Percentiles rank a stretch among this genome's conserved stretches.
Evolutionary conservation across 495 filamentous ascomycete species (phyloP).

Genomic region (Talaromyces thailandensis): DNA sequence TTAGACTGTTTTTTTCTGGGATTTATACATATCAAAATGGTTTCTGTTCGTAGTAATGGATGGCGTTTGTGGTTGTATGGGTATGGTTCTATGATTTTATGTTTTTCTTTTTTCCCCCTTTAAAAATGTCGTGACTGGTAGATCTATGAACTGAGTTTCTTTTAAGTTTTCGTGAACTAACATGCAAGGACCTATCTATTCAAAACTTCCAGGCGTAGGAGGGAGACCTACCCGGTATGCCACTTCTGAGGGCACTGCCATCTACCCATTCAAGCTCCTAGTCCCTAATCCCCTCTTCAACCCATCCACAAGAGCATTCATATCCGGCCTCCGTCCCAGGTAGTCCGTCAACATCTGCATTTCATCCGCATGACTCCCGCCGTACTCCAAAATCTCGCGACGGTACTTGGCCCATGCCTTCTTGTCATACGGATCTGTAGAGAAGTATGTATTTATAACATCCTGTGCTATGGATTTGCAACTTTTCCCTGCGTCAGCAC

Average conservation of each 20-base stretch:
- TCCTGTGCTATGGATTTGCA: background rate
- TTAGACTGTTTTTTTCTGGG: constrained; percentile 18
- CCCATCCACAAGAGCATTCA: background rate
- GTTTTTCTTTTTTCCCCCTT: no score
- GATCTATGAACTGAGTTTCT: background rate
- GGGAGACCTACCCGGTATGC: no score
- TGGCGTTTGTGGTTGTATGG: background rate
- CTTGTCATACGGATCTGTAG: background rate
- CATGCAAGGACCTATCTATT: no score
- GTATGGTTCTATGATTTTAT: background rate
- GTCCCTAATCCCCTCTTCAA: no score
- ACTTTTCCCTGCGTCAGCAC: background rate
- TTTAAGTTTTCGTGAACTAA: background rate
- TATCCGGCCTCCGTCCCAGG: background rate
- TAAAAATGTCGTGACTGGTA: background rate
- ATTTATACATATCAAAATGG: background rate
- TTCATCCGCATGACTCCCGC: background rate
- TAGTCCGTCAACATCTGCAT: background rate
- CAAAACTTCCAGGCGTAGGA: no score
- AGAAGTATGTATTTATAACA: background rate
- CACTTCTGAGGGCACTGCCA: no score
- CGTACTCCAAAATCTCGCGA: background rate
- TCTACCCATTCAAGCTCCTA: no score
- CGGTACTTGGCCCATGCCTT: background rate
- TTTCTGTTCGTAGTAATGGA: background rate